Base-by-base conservation (phyloP, 257 asterid genomes). In the Sherardia arvensis region DNA sequence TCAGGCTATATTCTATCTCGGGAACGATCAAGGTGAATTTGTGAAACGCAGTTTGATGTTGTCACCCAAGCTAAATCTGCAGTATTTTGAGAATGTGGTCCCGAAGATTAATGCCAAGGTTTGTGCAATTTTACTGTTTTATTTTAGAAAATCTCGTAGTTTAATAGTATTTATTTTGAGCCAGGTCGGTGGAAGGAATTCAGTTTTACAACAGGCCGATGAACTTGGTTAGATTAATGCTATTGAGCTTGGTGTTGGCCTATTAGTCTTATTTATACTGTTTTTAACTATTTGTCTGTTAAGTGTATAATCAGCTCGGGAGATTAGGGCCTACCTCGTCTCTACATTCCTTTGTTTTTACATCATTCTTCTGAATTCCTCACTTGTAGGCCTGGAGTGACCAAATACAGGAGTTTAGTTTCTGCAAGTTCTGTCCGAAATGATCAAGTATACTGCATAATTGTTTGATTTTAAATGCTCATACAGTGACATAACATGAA, bases 41-140 rank as follows among this genome's bases (percentile, higher is more conserved):
- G 97, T 27, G 97, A 92, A 66, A 92, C 96, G 0, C 88, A 81
- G 36, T 54, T 92, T 77, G 97, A 95, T 8, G 83, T 92, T 75
- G 95, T 88, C 43, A 79, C 3, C 0, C 74, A 61, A 34, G 10
- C 5, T 8, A 73, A 40, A 40, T 53, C 79, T 43, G 9, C 97
- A 87, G 55, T 86, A 83, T 65, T 49, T 83, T 73, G 98, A 92
- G 36, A 92, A 88, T 43, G 83, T 92, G 0, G 66, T 97, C 0
- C 71, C 86, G 0, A 91, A 91, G 78, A 86, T 91, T 6, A 88
- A 91, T 51, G 97, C 83, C 6, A 91, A 91, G 97, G 98, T 88
- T 20, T 61, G 76, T 22, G 30, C 22, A 38, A 53, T 51, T 7
- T 34, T 28, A 20, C 45, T 51, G 21, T 25, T 23, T 8, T 12